Percentiles rank a stretch among this genome's conserved stretches.
Conservation (phyloP, 208 protist species). For the Crithidia bombi region DNA sequence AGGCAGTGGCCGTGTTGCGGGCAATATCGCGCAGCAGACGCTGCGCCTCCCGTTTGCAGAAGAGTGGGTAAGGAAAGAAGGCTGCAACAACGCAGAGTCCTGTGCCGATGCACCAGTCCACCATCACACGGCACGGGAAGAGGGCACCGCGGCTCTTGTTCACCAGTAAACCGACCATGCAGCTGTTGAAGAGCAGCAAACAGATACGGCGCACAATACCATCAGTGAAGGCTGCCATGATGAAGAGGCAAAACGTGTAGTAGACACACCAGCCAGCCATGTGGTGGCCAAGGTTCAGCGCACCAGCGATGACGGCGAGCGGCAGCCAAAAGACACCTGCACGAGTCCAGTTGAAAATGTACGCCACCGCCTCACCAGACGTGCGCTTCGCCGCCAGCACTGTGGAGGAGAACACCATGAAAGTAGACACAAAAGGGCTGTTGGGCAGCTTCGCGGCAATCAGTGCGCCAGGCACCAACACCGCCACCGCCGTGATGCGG, state of each 20-base stretch:
- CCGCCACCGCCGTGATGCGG: slow-evolving; percentile 67
- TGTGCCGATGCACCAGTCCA: slow-evolving; percentile 86
- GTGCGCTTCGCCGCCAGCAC: slow-evolving; percentile 71
- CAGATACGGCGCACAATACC: slow-evolving; percentile 72
- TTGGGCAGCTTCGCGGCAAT: slow-evolving; percentile 55
- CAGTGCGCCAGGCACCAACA: slow-evolving; percentile 66
- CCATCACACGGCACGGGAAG: slow-evolving; percentile 83
- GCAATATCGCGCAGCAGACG: slow-evolving; percentile 49
- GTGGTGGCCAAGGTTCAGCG: slow-evolving; percentile 60
- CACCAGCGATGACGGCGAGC: slow-evolving; percentile 68
- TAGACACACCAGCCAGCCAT: slow-evolving; percentile 73
- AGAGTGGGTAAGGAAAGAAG: slow-evolving; percentile 83
- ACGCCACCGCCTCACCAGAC: slow-evolving; percentile 75
- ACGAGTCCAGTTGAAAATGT: slow-evolving; percentile 75
- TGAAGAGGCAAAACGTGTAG: slow-evolving; percentile 77
- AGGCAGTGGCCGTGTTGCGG: slow-evolving; percentile 68
- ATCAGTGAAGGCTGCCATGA: slow-evolving; percentile 84
- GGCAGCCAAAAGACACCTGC: slow-evolving; percentile 83
- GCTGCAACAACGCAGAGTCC: slow-evolving; percentile 66
- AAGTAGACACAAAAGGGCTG: slow-evolving; percentile 72
- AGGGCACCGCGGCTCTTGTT: slow-evolving; percentile 30
- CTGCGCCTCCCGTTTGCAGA: slow-evolving; percentile 76
- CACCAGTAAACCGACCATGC: slow-evolving; percentile 72
- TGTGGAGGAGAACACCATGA: slow-evolving; percentile 63
- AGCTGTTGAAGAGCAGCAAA: slow-evolving; percentile 90